phyloP scores from a whole-genome alignment of 2,329 filamentous ascomycete species.

The Helotiales sp. region DNA sequence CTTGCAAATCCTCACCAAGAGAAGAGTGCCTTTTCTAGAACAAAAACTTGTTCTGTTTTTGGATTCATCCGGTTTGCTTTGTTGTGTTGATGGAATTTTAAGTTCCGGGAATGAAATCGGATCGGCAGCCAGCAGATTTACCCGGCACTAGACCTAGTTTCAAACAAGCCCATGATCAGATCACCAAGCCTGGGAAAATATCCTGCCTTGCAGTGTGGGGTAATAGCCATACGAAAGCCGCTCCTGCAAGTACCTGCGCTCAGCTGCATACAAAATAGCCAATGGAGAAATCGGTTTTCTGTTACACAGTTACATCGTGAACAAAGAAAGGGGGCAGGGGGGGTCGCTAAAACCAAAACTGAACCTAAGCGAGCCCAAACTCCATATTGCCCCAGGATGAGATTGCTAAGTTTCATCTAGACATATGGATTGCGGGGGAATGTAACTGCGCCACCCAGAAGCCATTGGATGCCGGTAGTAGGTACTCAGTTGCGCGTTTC shows the following conservation, averaged over 20 bases:
- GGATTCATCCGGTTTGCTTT: neutral
- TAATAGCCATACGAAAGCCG: neutral
- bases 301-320: neutral
- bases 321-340: neutral
- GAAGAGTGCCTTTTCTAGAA: neutral
- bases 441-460: neutral
- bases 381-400: neutral
- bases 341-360: neutral
- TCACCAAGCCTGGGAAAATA: neutral
- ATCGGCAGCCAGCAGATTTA: conserved; percentile 1
- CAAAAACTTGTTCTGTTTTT: neutral
- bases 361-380: neutral
- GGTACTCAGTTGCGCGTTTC: neutral
- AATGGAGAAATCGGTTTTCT: neutral
- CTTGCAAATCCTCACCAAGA: neutral
- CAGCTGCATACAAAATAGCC: neutral
- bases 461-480: neutral
- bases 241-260: neutral
- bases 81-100: neutral
- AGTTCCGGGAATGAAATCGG: neutral
- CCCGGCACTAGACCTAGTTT: neutral
- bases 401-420: conserved; percentile 3
- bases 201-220: neutral
- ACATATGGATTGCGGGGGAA: conserved; percentile 7
- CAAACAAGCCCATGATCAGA: neutral